Percentiles rank a stretch among this genome's conserved stretches.
These are phyloP conservation scores for Pichia phayaonensis DNA, from an alignment of 805 yeast genomes.

Conservation along the genomic window DNA sequence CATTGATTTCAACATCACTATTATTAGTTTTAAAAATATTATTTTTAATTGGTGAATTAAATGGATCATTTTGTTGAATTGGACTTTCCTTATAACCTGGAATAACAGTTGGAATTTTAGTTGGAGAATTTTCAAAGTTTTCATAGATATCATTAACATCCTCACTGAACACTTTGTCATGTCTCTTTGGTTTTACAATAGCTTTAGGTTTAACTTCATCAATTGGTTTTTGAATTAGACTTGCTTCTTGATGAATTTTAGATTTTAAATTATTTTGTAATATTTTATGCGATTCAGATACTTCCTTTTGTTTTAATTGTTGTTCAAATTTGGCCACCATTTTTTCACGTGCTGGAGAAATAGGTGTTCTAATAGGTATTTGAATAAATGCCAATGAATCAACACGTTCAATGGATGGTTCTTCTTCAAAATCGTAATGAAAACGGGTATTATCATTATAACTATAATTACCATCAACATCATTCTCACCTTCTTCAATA, in stretches of 20 bases:
- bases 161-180: not conserved
- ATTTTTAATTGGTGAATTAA: constrained; percentile 4
- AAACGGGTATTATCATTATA: too few species aligned
- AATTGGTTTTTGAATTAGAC: not conserved
- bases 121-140: constrained; percentile 6
- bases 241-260: constrained; percentile 11
- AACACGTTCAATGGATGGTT: not conserved
- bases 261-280: constrained; percentile 8
- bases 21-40: not conserved
- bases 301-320: constrained; percentile 7
- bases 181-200: not conserved
- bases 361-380: not conserved
- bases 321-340: constrained; percentile 13
- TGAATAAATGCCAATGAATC: not conserved
- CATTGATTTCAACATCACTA: not conserved
- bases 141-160: constrained; percentile 9
- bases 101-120: not conserved
- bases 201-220: not conserved
- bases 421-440: too few species aligned
- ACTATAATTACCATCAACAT: not conserved
- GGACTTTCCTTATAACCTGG: not conserved
- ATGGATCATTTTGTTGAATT: constrained; percentile 6
- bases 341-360: constrained; percentile 13
- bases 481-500: not conserved
- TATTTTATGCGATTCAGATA: constrained; percentile 8